Conservation (phyloP, 805 yeast species). For the Cyberlindnera suaveolens region DNA sequence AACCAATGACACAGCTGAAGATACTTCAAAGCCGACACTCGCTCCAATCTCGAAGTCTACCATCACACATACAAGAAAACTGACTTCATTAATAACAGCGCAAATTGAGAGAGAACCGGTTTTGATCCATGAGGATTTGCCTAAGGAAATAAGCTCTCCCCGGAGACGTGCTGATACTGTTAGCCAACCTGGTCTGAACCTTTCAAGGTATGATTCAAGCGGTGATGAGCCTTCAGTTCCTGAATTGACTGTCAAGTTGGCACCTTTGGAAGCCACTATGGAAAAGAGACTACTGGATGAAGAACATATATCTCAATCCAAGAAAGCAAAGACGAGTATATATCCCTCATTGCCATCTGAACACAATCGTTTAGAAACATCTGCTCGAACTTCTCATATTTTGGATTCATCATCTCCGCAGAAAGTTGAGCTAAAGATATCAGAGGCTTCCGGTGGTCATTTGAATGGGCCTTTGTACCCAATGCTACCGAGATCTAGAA, state of each 20-base stretch:
- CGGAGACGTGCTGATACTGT: background rate
- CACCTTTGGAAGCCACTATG: background rate
- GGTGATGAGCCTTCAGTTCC: constrained; percentile 22
- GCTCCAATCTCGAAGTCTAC: constrained; percentile 1
- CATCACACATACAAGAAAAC: background rate
- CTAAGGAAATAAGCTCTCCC: background rate
- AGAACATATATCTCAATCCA: background rate
- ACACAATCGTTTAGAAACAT: too few relatives aligned
- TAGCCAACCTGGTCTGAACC: background rate
- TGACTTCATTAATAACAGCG: background rate
- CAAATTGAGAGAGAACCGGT: background rate
- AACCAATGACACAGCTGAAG: background rate
- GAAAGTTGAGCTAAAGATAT: too few relatives aligned
- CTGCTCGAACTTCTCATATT: too few relatives aligned
- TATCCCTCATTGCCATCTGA: background rate
- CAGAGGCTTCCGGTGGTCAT: too few relatives aligned
- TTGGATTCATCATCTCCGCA: too few relatives aligned
- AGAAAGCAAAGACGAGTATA: background rate
- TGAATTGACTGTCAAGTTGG: constrained; percentile 13
- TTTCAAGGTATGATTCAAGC: constrained; percentile 18
- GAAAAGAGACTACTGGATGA: background rate
- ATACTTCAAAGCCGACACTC: background rate
- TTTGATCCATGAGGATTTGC: background rate
- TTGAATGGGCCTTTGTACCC: too few relatives aligned
- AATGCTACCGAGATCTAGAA: too few relatives aligned